Evolutionary conservation across 1,139 yeast species (phyloP), one percentile per base, ranked within the genome.

Genomic region (Lodderomyces oxycetoniae): DNA sequence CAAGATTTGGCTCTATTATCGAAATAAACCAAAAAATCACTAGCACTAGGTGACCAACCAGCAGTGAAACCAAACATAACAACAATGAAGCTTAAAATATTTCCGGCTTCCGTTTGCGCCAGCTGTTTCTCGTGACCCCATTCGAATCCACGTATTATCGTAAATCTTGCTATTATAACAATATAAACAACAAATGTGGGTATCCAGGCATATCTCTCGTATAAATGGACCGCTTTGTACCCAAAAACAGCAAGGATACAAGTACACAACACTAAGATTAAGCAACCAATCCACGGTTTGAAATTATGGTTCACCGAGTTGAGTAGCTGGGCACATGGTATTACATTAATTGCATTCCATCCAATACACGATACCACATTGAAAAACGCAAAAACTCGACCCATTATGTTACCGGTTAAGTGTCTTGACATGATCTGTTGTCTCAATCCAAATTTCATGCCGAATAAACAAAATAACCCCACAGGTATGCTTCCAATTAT

Each of bases 41-140:
- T 60, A 5, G 61, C 55, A 6, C 50, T 48, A 13, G 61, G 55
- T 10, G 52, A 32, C 62, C 63, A 59, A 12, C 64, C 63, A 4
- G 61, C 56, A 14, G 48, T 50, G 33, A 57, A 55, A 3, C 63
- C 63, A 36, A 57, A 57, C 17, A 57, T 43, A n/a, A 52, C 40
- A 3, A 56, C 47, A 21, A 53, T 50, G 37, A 43, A 59, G 14
- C 55, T 45, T 25, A 59, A 44, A 3, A 56, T 60, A 29, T 51
- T 54, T 9, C 63, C 63, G 2, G 59, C 59, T 5, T 53, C 49
- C 9, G 76, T 74, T 5, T 60, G 43, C 4, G 50, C 59, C 64
- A 65, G 51, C 7, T 14, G 14, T 24, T 24, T 14, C 7, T 24
- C 26, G n/a, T 54, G 46, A 5, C 56, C 59, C 44, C 51, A 47